These are phyloP conservation scores for Axilococcus clingmanii DNA, from an alignment of 139 green algal genomes.

Conservation along the genomic window DNA sequence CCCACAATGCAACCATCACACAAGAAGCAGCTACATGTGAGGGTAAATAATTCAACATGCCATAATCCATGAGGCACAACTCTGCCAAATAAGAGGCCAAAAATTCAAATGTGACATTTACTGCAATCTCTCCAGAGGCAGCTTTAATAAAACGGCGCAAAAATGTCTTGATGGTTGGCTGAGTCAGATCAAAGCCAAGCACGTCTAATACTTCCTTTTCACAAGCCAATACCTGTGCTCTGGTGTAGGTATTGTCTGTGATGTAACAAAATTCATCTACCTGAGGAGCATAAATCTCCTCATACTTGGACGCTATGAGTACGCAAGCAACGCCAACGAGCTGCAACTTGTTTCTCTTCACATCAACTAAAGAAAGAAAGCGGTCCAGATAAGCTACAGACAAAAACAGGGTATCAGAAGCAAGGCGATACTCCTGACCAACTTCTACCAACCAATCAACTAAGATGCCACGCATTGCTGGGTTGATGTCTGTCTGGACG, in stretches of 20 bases:
- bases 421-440: constrained; percentile 87
- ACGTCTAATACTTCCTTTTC: constrained; percentile 72
- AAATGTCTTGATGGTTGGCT: constrained; percentile 89
- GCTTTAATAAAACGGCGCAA: constrained; percentile 66
- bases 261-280: constrained; percentile 94
- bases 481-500: constrained; percentile 81
- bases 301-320: constrained; percentile 92
- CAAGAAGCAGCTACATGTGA: constrained; percentile 64
- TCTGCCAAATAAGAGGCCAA: constrained; percentile 83
- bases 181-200: constrained; percentile 81
- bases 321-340: constrained; percentile 86
- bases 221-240: constrained; percentile 73
- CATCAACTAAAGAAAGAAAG: constrained; percentile 57
- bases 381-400: constrained; percentile 81
- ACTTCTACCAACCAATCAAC: constrained; percentile 97
- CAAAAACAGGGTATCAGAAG: constrained; percentile 86
- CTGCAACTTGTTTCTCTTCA: constrained; percentile 49
- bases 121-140: constrained; percentile 21
- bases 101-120: constrained; percentile 40
- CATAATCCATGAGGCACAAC: constrained; percentile 80
- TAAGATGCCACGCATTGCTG: constrained; percentile 86
- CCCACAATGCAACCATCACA: constrained; percentile 67
- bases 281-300: constrained; percentile 95
- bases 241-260: constrained; percentile 94
- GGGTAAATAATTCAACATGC: constrained; percentile 64